Evolutionary conservation across 345 rosid genomes (phyloP).

Genomic region (Mallotus nudiflorus): DNA sequence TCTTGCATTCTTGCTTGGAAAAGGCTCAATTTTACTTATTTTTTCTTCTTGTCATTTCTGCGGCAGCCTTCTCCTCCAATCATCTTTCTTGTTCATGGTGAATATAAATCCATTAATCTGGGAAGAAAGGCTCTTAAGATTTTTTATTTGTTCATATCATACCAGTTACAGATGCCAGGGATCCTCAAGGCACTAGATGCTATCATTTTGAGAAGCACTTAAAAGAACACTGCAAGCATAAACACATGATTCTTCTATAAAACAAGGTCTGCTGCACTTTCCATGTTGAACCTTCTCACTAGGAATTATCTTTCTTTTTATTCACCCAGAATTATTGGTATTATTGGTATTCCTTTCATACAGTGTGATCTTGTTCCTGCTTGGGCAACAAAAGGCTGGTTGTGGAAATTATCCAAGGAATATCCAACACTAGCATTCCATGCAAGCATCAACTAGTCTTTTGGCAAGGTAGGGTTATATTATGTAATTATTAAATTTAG

Average conservation of each 20-base stretch:
- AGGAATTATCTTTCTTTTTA: background rate
- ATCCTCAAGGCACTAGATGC: conserved; percentile 93
- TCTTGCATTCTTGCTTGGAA: background rate
- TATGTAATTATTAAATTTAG: background rate
- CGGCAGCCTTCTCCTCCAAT: background rate
- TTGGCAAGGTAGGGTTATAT: conserved; percentile 70
- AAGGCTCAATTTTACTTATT: background rate
- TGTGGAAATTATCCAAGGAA: conserved; percentile 79
- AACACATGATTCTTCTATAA: conserved; percentile 83
- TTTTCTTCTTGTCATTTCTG: background rate
- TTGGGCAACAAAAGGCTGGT: conserved; percentile 97
- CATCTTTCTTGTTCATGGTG: no score
- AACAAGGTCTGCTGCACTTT: conserved; percentile 61
- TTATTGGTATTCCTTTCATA: background rate
- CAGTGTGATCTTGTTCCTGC: conserved; percentile 98
- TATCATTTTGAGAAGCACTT: conserved; percentile 80
- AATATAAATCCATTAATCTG: background rate
- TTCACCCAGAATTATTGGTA: conserved; percentile 3
- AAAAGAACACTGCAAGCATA: conserved; percentile 91
- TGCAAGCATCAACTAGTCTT: conserved; percentile 86
- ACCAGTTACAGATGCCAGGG: conserved; percentile 94
- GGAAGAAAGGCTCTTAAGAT: background rate
- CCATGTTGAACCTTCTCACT: background rate
- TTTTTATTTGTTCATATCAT: background rate
- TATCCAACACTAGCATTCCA: conserved; percentile 97